Evolutionary conservation across 192 early-diverging fungal genomes (phyloP), one percentile per base, ranked within the genome.

Genomic region (Allomyces javanicus): DNA sequence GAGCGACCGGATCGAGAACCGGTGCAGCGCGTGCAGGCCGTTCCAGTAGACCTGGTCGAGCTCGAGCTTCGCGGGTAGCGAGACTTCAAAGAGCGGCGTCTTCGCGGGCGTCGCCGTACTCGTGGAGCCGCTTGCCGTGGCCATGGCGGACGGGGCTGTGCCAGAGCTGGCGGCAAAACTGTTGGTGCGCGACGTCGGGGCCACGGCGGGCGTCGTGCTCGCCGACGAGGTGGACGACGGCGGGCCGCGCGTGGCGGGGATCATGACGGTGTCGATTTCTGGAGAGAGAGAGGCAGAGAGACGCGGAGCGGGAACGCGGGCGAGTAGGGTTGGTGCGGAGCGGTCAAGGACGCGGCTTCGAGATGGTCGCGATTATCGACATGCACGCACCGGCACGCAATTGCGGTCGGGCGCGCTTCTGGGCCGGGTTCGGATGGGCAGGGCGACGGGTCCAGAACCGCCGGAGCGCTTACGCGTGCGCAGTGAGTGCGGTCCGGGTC

Each of bases 41-140:
- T 93, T 92, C 33, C 83, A 71, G 70, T 91, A 92, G 23, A 93
- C 89, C 70, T 86, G 83, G 44, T 92, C 90, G 10, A 91, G 66
- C 6, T 78, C 76, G 22, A 90, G 68, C 64, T 83, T 75, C 24
- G 73, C 76, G 61, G 76, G 75, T 23, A 89, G 70, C 68, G 77
- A 76, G 68, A 78, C 66, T 62, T 79, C 76, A 63, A 85, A 81
- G 22, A 82, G 71, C 24, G 65, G 33, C 33, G 33, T 40, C 9
- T 40, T 40, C 7, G 7, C 33, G 33, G 33, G 33, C 33, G 33
- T 9, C 33, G 33, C 17, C 0, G 50, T 4, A 58, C 50, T n/a
- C 17, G 17, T 58, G 50, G 4, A 2, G 17, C 17, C 12, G 17
- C 17, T n/a, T n/a, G 17, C 50, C 21, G 50, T 58, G 12, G 12